Evolutionary conservation across 1,284 basidiomycete species (phyloP), one percentile per base, ranked within the genome.

Genomic region (Neonothopanus nambi): DNA sequence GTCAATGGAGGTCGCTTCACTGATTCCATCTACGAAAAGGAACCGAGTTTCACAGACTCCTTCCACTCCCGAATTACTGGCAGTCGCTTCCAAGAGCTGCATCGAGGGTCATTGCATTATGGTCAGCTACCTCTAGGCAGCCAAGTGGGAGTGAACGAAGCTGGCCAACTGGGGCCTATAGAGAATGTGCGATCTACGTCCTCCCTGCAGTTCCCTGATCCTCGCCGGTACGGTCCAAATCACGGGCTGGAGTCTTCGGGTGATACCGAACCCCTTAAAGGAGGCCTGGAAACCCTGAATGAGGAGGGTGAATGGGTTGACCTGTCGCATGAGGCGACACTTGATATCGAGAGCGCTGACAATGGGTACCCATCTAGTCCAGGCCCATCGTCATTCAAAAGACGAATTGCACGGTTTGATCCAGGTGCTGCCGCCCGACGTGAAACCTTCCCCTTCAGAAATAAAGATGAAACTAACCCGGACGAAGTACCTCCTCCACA

Each of bases 71-170:
- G 84, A 3, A 70, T 85, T 35, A 75, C 85, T 48, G 87, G 85
- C 1, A 84, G 81, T 59, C 78, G 84, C 28, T 89, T 91, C 65
- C 81, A 85, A 60, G 89, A 91, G 64, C 23, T 36, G 49, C 82
- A 82, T 59, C 74, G 82, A 35, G 80, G 83, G 63, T 85, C 85
- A 3, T 65, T 68, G 5, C 69, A 72, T 4, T 79, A 77, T 53
- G 80, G 78, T n/a, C 76, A 73, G 13, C 63, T 87, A n/a, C 81
- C 85, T 1, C 65, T 88, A 4, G 87, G 87, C 5, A 87, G 81
- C 59, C 78, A 76, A 43, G 73, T 89, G 24, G 72, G 75, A 13
- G 67, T 82, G 13, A 80, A 83, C 58, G 75, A 78, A 55, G 68
- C 71, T 18, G 83, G 82, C 17, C 75, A 80, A 52, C 65, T 82